Evolutionary conservation across 2,329 filamentous ascomycete genomes (phyloP).

Genomic region (Colletotrichum lentis): DNA sequence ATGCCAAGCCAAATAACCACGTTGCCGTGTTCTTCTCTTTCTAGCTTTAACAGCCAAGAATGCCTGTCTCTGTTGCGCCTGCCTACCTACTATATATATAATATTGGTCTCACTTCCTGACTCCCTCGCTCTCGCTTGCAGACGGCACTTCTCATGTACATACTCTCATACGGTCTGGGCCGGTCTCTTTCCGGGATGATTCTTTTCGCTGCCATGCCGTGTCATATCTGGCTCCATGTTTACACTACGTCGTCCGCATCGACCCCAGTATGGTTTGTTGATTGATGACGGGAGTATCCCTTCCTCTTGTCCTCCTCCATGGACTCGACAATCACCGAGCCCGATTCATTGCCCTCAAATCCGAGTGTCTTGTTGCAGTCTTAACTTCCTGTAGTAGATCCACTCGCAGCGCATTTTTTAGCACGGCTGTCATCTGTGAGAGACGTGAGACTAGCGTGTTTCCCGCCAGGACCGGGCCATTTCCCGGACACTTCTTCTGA

Average conservation of each 20-base stretch:
- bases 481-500: neutral
- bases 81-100: neutral
- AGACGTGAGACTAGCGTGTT: neutral
- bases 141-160: neutral
- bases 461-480: neutral
- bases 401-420: neutral
- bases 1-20: neutral
- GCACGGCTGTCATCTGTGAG: neutral
- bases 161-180: neutral
- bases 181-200: neutral
- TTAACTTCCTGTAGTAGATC: neutral
- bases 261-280: neutral
- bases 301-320: neutral
- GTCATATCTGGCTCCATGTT: neutral
- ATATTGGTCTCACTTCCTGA: neutral
- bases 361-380: neutral
- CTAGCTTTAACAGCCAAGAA: neutral
- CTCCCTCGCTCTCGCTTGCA: neutral
- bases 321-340: neutral
- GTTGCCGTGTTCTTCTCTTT: neutral
- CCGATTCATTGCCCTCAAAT: neutral
- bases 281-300: neutral
- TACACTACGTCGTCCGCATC: neutral
- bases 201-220: neutral
- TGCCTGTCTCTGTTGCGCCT: neutral